Conservation (phyloP, 176 grass and related monocot species). For the Rhynchospora breviuscula region DNA sequence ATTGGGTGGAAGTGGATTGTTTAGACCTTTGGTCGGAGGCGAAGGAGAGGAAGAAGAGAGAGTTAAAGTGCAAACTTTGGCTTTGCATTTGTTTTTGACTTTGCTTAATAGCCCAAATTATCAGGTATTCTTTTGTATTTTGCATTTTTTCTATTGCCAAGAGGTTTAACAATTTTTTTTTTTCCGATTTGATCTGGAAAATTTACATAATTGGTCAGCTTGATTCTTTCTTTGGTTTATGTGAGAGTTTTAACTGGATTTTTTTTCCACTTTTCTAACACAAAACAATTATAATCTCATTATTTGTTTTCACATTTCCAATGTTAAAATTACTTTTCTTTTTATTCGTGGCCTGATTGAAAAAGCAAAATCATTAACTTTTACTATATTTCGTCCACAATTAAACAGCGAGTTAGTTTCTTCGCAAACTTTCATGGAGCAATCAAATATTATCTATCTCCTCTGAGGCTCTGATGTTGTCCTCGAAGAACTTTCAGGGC, state of each 20-base stretch:
- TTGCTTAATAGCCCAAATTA: conserved; percentile 49
- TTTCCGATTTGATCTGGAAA: neutral
- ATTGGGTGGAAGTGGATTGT: conserved; percentile 34
- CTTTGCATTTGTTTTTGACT: conserved; percentile 48
- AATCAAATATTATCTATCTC: neutral
- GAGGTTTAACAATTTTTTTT: neutral
- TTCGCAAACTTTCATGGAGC: neutral
- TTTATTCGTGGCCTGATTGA: neutral
- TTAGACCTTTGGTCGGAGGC: conserved; percentile 45
- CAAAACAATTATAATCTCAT: neutral
- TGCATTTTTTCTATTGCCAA: neutral
- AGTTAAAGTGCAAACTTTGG: conserved; percentile 61
- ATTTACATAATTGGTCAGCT: neutral
- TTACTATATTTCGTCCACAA: neutral
- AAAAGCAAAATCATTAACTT: neutral
- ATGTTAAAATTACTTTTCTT: neutral
- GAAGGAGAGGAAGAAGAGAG: conserved; percentile 43
- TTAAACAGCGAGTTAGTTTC: neutral
- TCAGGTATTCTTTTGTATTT: conserved; percentile 43
- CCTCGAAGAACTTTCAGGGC: neutral
- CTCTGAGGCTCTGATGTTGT: neutral
- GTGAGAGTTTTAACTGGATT: neutral
- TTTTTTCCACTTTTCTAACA: neutral
- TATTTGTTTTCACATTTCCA: neutral
- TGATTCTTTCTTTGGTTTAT: neutral